Percentiles rank a stretch among this genome's conserved stretches.
phyloP scores from a whole-genome alignment of 441 rosid genomes.

The Isatis lusitanica region DNA sequence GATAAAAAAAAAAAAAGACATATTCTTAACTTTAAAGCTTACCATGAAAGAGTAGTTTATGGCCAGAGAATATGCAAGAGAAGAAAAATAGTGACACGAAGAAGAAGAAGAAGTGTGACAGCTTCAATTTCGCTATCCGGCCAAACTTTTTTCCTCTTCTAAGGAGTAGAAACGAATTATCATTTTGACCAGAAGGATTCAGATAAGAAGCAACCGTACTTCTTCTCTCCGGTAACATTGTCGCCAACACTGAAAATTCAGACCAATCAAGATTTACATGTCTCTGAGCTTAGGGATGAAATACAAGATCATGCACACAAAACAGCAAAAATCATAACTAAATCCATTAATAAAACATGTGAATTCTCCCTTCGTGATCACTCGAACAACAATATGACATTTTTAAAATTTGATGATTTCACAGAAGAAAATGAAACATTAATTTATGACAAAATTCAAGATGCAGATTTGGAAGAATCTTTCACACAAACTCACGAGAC shows the following conservation, averaged over 20 bases:
- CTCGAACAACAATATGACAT: not conserved
- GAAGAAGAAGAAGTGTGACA: constrained; percentile 48
- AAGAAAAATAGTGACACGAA: constrained; percentile 47
- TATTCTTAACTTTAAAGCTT: constrained; percentile 16
- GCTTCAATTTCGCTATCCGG: constrained; percentile 52
- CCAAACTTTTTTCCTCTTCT: constrained; percentile 67
- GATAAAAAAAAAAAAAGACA: not conserved
- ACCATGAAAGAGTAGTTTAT: constrained; percentile 60
- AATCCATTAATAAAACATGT: not conserved
- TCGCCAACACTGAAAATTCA: constrained; percentile 28
- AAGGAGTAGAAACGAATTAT: constrained; percentile 38
- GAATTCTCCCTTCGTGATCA: not conserved
- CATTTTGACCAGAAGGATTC: constrained; percentile 40
- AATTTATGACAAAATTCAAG: constrained; percentile 7
- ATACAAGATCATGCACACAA: not conserved
- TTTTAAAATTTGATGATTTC: not conserved
- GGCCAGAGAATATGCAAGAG: constrained; percentile 48
- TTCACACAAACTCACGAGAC: not conserved
- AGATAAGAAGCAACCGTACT: constrained; percentile 36
- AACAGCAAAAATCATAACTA: not conserved
- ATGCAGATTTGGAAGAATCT: constrained; percentile 32
- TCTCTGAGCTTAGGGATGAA: not conserved
- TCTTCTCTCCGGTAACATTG: constrained; percentile 54
- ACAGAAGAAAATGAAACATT: not conserved
- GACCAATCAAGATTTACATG: constrained; percentile 10